phyloP scores from a whole-genome alignment of 2,329 filamentous ascomycete genomes.

The Trichoderma hamatum region DNA sequence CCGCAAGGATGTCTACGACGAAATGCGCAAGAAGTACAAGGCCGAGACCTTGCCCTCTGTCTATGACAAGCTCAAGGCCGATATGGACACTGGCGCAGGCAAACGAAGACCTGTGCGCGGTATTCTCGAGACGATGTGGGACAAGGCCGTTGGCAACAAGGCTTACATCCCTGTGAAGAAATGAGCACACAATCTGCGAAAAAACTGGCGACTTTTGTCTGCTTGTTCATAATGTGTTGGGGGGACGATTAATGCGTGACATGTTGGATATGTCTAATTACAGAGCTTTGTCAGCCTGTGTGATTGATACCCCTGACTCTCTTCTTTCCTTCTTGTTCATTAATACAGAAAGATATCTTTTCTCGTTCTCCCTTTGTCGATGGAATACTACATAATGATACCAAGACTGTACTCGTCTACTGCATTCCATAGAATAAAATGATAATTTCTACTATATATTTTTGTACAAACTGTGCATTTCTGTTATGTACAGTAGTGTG shows the following conservation, averaged over 20 bases:
- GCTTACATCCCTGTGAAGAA: constrained; percentile 36
- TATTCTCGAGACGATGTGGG: constrained; percentile 38
- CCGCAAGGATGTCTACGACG: constrained; percentile 52
- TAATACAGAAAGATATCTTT: not conserved
- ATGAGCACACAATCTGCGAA: not conserved
- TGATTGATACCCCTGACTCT: constrained; percentile 23
- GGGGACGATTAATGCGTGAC: constrained; percentile 3
- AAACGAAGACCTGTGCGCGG: constrained; percentile 35
- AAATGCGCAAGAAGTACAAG: constrained; percentile 52
- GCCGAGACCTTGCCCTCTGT: constrained; percentile 52
- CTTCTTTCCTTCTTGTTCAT: not conserved
- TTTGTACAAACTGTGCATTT: not conserved
- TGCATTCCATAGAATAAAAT: constrained; percentile 11
- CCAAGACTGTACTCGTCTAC: constrained; percentile 9
- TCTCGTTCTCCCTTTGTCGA: not conserved
- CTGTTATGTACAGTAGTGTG: not conserved
- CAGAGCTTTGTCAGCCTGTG: constrained; percentile 20
- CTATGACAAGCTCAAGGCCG: constrained; percentile 56
- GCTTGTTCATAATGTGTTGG: not conserved
- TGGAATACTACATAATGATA: constrained; percentile 20
- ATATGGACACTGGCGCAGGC: constrained; percentile 34
- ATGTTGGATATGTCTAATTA: constrained; percentile 23
- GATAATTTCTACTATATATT: not conserved
- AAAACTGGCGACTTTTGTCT: not conserved
- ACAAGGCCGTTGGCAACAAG: constrained; percentile 37